Base-by-base conservation (phyloP, 176 grass and related monocot genomes). In the Miscanthus lutarioriparius region DNA sequence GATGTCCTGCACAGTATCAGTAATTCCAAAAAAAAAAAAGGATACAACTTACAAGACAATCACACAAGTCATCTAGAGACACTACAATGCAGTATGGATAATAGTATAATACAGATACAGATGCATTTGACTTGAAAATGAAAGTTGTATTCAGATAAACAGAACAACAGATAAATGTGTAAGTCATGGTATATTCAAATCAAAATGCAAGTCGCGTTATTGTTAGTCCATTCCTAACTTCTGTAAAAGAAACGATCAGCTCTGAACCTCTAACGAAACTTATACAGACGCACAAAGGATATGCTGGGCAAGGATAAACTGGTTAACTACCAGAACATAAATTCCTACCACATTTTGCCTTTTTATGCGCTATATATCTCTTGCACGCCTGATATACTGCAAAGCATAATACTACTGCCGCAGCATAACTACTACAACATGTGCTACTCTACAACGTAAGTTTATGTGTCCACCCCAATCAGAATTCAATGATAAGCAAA, bases 61-160 rank as follows among this genome's bases (percentile, higher is more conserved):
- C 53, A n/a, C 8, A 59, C 14, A 28, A 64, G 19, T 65, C 45
- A 4, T 87, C 61, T 7, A 17, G 15, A 33, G 39, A 77, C 26
- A 12, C 49, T 12, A 20, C 3, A 36, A 41, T 63, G 38, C 16
- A 70, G 15, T 45, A 84, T 45, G 48, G 27, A 19, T 15, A 65
- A 51, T n/a, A n/a, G n/a, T n/a, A n/a, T n/a, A n/a, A n/a, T n/a
- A n/a, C n/a, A n/a, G n/a, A n/a, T 17, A 48, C 2, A 22, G 13
- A n/a, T 80, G 26, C 67, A 49, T 41, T 45, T 87, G 39, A 74
- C 39, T 67, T 49, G 63, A 75, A 76, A 47, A 70, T 1, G 16
- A 5, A 79, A 23, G 23, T 8, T 33, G 9, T 20, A 25, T 20
- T 53, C 16, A 85, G 23, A 48, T 32, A 48, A 70, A 59, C 37